These are phyloP conservation scores for Bruguiera parviflora DNA, from an alignment of 345 rosid species.

Conservation along the genomic window DNA sequence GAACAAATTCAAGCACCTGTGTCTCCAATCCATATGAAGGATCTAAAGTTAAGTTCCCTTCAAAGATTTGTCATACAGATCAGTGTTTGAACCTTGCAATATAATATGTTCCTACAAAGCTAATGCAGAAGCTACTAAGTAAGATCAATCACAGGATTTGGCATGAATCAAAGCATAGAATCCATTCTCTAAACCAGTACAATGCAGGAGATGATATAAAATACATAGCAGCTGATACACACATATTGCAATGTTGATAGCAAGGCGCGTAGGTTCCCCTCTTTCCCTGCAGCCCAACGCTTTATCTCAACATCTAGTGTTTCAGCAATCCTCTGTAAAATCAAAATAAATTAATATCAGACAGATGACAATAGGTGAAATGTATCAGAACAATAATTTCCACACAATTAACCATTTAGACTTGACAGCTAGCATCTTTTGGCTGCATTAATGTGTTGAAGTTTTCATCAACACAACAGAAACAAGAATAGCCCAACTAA, in stretches of 20 bases:
- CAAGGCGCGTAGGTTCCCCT: conserved; percentile 87
- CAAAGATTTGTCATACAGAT: too few relatives aligned
- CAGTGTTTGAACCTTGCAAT: too few relatives aligned
- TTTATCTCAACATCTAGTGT: conserved; percentile 83
- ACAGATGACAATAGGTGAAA: neutral
- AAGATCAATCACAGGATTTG: too few relatives aligned
- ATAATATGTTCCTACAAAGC: too few relatives aligned
- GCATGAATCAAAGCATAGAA: too few relatives aligned
- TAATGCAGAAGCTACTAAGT: too few relatives aligned
- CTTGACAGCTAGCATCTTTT: neutral
- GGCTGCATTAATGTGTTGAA: neutral
- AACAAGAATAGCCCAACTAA: neutral
- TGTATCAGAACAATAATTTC: neutral
- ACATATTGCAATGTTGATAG: conserved; percentile 94
- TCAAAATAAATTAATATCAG: conserved; percentile 4
- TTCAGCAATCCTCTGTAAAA: conserved; percentile 73
- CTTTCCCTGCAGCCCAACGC: conserved; percentile 98
- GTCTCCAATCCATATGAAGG: too few relatives aligned
- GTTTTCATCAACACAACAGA: neutral
- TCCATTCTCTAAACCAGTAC: too few relatives aligned
- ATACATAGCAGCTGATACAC: conserved; percentile 19
- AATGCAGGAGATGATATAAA: conserved; percentile 5
- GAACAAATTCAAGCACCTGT: too few relatives aligned
- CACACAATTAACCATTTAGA: neutral
- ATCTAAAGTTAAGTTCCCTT: too few relatives aligned